These are phyloP conservation scores for Umbelopsis ramanniana DNA, from an alignment of 192 early-diverging fungal genomes.

Conservation along the genomic window DNA sequence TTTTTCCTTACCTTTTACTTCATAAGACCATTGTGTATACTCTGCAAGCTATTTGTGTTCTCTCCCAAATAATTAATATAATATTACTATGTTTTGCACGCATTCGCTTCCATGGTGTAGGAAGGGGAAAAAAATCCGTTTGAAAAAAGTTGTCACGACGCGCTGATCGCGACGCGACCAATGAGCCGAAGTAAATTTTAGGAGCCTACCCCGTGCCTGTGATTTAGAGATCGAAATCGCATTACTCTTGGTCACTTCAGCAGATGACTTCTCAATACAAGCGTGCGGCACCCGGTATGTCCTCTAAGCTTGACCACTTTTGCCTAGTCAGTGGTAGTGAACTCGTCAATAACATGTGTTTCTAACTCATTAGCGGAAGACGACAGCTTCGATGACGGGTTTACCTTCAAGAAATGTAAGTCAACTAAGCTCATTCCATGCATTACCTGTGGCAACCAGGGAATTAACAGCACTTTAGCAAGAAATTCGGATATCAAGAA, in stretches of 20 bases:
- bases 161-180: conserved; percentile 3
- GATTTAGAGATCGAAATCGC: neutral
- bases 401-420: conserved; percentile 13
- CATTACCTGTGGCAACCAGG: too few species aligned
- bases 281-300: conserved; percentile 7
- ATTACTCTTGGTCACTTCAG: neutral
- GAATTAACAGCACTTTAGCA: neutral
- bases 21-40: conserved; percentile 3
- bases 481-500: conserved; percentile 9
- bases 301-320: neutral
- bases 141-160: neutral
- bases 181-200: neutral
- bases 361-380: neutral
- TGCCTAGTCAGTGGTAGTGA: too few species aligned
- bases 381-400: conserved; percentile 12
- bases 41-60: neutral
- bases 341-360: too few species aligned
- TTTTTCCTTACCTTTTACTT: neutral
- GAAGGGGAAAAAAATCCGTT: too few species aligned
- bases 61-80: neutral
- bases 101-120: too few species aligned
- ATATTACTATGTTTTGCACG: too few species aligned
- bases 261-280: conserved; percentile 4
- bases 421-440: neutral
- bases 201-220: neutral